phyloP scores from a whole-genome alignment of 495 filamentous ascomycete species.

The Trichocladium antarcticum region DNA sequence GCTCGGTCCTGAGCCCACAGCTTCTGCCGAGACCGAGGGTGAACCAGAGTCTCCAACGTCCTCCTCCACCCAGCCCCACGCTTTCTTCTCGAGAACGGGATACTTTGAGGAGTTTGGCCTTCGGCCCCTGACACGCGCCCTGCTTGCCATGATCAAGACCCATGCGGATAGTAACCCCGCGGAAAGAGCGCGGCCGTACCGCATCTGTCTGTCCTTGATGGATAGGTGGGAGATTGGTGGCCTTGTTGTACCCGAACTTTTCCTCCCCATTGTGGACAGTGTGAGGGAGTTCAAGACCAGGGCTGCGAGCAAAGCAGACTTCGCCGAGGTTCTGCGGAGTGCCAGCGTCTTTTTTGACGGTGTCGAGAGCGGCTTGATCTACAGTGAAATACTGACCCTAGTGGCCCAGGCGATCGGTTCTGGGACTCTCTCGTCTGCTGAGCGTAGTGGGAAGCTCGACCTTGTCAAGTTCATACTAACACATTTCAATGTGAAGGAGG shows the following conservation, averaged over 20 bases:
- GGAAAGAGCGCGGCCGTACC: slow-evolving; percentile 76
- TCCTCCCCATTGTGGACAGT: slow-evolving; percentile 72
- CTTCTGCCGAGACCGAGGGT: slow-evolving; percentile 34
- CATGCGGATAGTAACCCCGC: slow-evolving; percentile 40
- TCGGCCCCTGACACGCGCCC: slow-evolving; percentile 56
- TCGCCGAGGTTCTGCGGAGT: slow-evolving; percentile 80
- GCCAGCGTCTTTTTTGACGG: slow-evolving; percentile 95
- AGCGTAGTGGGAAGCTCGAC: slow-evolving; percentile 49
- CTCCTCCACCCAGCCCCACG: slow-evolving; percentile 35
- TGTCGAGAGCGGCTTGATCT: slow-evolving; percentile 87
- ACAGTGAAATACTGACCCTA: slow-evolving; percentile 61
- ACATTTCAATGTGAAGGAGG: slow-evolving; percentile 87
- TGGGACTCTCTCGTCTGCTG: slow-evolving; percentile 27
- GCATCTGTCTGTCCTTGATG: slow-evolving; percentile 90
- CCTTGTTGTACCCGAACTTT: slow-evolving; percentile 73
- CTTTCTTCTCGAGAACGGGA: slow-evolving; percentile 40
- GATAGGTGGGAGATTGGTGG: slow-evolving; percentile 95
- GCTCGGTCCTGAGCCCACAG: slow-evolving; percentile 62
- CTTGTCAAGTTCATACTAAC: slow-evolving; percentile 72
- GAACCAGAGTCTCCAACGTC: slow-evolving; percentile 40
- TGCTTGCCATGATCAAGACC: slow-evolving; percentile 63
- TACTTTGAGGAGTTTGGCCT: slow-evolving; percentile 79
- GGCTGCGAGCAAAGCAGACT: slow-evolving; percentile 50
- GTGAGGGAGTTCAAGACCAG: slow-evolving; percentile 57
- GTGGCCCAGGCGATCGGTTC: slow-evolving; percentile 46